Evolutionary conservation across 495 filamentous ascomycete species (phyloP).

Genomic region (Hyaloscypha finlandica): DNA sequence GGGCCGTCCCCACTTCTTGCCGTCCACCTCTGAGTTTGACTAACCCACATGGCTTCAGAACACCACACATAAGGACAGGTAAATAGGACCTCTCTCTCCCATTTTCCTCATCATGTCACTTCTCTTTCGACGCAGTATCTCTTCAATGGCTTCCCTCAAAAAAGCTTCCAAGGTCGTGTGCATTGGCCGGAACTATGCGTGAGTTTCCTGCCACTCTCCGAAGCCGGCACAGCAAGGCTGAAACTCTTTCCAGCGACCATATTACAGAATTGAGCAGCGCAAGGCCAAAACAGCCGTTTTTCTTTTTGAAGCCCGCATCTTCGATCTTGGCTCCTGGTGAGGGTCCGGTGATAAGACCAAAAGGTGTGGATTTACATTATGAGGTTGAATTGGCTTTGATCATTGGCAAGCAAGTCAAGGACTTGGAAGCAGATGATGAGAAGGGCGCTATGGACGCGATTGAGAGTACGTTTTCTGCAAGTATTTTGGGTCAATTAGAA

Average conservation of each 20-base stretch:
- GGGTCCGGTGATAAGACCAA: conserved; percentile 82
- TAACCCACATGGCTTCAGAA: too few species aligned
- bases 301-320: conserved; percentile 93
- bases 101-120: conserved; percentile 29
- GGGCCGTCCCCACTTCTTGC: conserved; percentile 5
- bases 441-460: conserved; percentile 63
- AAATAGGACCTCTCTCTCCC: conserved; percentile 10
- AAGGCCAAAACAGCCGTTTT: conserved; percentile 90
- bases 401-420: conserved; percentile 74
- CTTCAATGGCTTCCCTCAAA: conserved; percentile 60
- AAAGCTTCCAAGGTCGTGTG: conserved; percentile 89
- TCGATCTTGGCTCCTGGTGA: conserved; percentile 75
- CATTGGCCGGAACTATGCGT: conserved; percentile 98
- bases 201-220: conserved; percentile 37
- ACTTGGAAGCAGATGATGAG: conserved; percentile 69
- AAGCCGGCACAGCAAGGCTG: conserved; percentile 10
- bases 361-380: conserved; percentile 84
- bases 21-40: conserved; percentile 1
- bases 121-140: conserved; percentile 38
- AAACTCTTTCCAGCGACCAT: conserved; percentile 68
- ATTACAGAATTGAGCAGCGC: conserved; percentile 87
- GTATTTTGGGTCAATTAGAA: neutral
- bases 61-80: conserved; percentile 12
- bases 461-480: conserved; percentile 45
- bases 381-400: conserved; percentile 92